Percentiles rank a stretch among this genome's conserved stretches.
These are phyloP conservation scores for Endocalyx cinctus DNA, from an alignment of 2,329 filamentous ascomycete genomes.

Conservation along the genomic window DNA sequence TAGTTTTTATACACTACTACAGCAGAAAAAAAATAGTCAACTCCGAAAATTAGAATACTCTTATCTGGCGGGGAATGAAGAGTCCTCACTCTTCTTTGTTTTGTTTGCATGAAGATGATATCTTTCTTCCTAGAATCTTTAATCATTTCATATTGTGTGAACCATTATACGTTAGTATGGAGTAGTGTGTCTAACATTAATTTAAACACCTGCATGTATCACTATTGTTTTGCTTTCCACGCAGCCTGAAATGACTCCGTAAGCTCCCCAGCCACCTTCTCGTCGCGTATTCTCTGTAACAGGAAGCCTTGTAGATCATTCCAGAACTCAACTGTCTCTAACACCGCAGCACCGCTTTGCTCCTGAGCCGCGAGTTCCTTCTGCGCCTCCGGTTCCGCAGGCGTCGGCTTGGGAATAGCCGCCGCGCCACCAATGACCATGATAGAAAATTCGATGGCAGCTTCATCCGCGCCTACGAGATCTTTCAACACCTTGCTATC, in stretches of 20 bases:
- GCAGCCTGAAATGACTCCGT: slow-evolving; percentile 64
- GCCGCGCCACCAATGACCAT: slow-evolving; percentile 79
- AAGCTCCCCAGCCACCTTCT: slow-evolving; percentile 58
- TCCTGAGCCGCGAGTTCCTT: slow-evolving; percentile 43
- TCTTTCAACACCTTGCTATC: slow-evolving; percentile 78
- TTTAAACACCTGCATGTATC: too few species aligned
- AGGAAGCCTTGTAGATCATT: slow-evolving; percentile 76
- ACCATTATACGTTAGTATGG: too few species aligned
- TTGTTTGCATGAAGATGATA: too few species aligned
- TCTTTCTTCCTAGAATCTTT: too few species aligned
- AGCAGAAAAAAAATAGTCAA: too few species aligned
- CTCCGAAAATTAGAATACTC: too few species aligned
- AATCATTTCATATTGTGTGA: too few species aligned
- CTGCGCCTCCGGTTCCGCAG: slow-evolving; percentile 29
- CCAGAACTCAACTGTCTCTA: slow-evolving; percentile 79
- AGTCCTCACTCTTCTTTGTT: too few species aligned
- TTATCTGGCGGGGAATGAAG: too few species aligned
- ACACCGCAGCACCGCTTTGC: slow-evolving; percentile 52
- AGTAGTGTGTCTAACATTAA: too few species aligned
- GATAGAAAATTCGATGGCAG: slow-evolving; percentile 68
- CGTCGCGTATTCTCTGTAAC: slow-evolving; percentile 71
- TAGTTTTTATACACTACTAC: too few species aligned
- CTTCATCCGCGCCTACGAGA: slow-evolving; percentile 50
- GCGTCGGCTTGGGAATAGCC: slow-evolving; percentile 29
- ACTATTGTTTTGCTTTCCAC: slow-evolving; percentile 51